Percentiles rank a stretch among this genome's conserved stretches.
phyloP scores from a whole-genome alignment of 768 basidiomycete species.

The Sporobolomyces roseus region DNA sequence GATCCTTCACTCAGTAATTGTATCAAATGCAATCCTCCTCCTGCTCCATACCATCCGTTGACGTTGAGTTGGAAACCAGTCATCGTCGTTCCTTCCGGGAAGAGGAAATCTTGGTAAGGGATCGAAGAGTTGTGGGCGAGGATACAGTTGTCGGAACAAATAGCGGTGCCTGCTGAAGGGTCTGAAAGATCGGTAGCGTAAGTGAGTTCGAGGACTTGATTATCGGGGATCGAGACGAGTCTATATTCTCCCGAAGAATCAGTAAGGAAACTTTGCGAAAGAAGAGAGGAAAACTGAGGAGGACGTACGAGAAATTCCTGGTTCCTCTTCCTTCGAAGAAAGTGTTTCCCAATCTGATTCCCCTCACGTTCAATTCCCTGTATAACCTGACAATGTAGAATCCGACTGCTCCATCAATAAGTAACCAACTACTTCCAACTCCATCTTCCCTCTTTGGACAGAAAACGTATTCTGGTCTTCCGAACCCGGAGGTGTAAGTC shows the following conservation, averaged over 20 bases:
- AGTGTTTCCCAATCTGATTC: slow-evolving; percentile 86
- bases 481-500: slow-evolving; percentile 38
- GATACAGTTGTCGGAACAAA: slow-evolving; percentile 75
- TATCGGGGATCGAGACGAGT: slow-evolving; percentile 71
- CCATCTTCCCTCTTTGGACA: slow-evolving; percentile 76
- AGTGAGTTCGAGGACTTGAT: slow-evolving; percentile 67
- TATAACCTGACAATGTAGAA: slow-evolving; percentile 74
- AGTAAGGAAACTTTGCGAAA: too few species aligned
- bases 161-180: slow-evolving; percentile 65
- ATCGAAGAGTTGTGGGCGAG: slow-evolving; percentile 70
- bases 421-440: slow-evolving; percentile 78
- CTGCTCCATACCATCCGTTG: slow-evolving; percentile 66
- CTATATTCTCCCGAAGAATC: too few species aligned
- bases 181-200: slow-evolving; percentile 59
- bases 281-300: too few species aligned
- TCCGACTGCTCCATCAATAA: slow-evolving; percentile 64
- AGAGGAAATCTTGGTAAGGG: slow-evolving; percentile 90
- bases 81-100: slow-evolving; percentile 59
- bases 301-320: slow-evolving; percentile 67
- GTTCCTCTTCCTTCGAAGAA: slow-evolving; percentile 76
- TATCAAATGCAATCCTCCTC: slow-evolving; percentile 81
- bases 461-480: slow-evolving; percentile 56
- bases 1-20: slow-evolving; percentile 82
- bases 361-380: slow-evolving; percentile 66
- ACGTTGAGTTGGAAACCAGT: slow-evolving; percentile 87